Evolutionary conservation across 257 asterid species (phyloP), one percentile per base, ranked within the genome.

Genomic region (Prunella vulgaris): DNA sequence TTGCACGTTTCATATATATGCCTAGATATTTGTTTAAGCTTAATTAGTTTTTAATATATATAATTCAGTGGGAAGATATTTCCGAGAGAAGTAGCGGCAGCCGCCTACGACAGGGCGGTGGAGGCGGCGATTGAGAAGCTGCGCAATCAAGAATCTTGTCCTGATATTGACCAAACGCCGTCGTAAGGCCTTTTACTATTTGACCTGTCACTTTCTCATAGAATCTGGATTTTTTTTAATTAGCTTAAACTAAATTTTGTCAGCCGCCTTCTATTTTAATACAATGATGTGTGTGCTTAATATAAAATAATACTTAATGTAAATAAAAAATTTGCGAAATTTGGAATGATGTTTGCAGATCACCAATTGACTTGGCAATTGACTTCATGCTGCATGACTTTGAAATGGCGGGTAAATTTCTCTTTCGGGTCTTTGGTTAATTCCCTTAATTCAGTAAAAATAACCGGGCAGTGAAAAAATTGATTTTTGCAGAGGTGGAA

Each of bases 381-480:
- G 98, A 92, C 85, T 92, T 92, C 71, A 85, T 92, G 60, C 89
- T 92, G 42, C 97, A 92, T 54, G 98, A 92, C 82, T 92, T 90
- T 80, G 98, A 92, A 79, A 92, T 92, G 98, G 96, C 98, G 80
- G 98, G 98, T 90, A 58, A 30, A 32, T 18, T 57, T 70, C n/a
- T 27, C 8, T 72, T 24, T 10, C 52, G 57, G 4, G 5, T 30
- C 33, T 24, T 27, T 2, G 0, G n/a, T 64, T 25, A 7, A 30
- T 38, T 46, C 7, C 32, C 18, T 67, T 21, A n/a, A n/a, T n/a
- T n/a, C n/a, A n/a, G n/a, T n/a, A n/a, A n/a, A 42, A 12, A 3
- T 64, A 15, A 28, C 22, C 10, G 54, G 9, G 54, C 9, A 14
- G 52, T n/a, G 17, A 2, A 53, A 28, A 30, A 21, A 8, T 18